A percentile compares a stretch with the other conserved stretches of the same genome.
Evolutionary conservation across 2,329 filamentous ascomycete species (phyloP).

Genomic region (Chaetomium sp.): DNA sequence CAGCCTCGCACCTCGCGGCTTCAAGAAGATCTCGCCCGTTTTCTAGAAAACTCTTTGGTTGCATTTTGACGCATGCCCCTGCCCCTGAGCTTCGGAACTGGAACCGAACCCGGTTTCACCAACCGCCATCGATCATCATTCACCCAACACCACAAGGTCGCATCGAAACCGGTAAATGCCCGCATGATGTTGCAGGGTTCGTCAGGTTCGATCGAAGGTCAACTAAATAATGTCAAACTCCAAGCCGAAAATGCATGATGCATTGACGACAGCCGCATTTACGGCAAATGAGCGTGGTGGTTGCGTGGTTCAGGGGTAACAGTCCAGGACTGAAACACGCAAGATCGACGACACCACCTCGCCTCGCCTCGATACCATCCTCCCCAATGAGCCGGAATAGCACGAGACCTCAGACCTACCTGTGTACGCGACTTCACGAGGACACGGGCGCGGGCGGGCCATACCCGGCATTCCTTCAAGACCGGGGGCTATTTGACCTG

Average conservation of each 20-base stretch:
- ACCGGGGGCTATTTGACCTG: background rate
- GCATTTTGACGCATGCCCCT: background rate
- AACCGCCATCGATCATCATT: background rate
- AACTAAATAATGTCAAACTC: background rate
- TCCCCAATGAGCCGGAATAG: background rate
- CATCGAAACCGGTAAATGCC: background rate
- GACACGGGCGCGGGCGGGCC: background rate
- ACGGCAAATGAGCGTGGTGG: background rate
- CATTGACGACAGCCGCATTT: background rate
- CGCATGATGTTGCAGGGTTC: background rate
- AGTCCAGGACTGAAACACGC: constrained; percentile 12
- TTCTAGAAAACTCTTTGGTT: background rate
- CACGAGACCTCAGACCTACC: background rate
- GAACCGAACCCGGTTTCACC: constrained; percentile 13
- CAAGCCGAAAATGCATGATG: constrained; percentile 2
- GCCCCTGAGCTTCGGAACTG: background rate
- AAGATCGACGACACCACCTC: constrained; percentile 15
- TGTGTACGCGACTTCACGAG: background rate
- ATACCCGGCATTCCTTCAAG: background rate
- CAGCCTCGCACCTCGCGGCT: background rate
- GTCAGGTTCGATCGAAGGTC: background rate
- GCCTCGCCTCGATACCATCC: background rate
- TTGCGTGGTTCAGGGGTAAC: constrained; percentile 15
- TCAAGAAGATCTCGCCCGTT: background rate
- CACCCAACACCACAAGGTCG: background rate